Conservation (phyloP, 345 rosid species). For the Gossypium longicalyx region DNA sequence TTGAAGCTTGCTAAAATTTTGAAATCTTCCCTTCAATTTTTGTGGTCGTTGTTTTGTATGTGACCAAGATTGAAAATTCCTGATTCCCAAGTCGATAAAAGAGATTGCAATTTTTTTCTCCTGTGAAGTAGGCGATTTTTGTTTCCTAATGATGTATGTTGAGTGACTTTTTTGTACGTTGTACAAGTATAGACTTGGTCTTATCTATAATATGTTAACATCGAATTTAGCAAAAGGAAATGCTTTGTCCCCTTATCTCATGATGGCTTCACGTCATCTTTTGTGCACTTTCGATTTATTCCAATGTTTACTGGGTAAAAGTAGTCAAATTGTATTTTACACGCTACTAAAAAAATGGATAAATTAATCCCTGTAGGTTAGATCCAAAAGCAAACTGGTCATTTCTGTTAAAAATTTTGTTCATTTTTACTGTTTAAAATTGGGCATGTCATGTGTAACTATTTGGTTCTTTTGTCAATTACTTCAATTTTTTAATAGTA, state of each 20-base stretch:
- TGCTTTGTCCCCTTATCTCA: not conserved
- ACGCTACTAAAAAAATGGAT: too few species aligned
- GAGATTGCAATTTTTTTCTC: not conserved
- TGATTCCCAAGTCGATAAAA: not conserved
- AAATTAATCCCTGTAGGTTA: too few species aligned
- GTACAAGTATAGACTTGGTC: not conserved
- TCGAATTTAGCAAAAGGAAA: not conserved
- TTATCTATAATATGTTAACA: not conserved
- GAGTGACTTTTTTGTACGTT: not conserved
- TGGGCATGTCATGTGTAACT: too few species aligned
- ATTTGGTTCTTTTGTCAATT: too few species aligned
- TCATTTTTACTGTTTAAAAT: too few species aligned
- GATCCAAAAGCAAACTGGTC: too few species aligned
- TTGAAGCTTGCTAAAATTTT: not conserved
- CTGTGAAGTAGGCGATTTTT: not conserved
- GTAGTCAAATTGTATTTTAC: too few species aligned
- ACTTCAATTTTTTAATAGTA: too few species aligned
- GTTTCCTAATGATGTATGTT: not conserved
- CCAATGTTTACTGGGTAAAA: not conserved
- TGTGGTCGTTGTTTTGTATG: not conserved
- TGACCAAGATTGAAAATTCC: not conserved
- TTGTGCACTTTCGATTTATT: not conserved
- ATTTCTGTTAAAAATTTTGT: too few species aligned
- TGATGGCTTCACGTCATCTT: not conserved
- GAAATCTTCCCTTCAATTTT: not conserved